A percentile compares a stretch with the other conserved stretches of the same genome.
Conservation (phyloP, 176 grass and related monocot species). For the Avena sativa region DNA sequence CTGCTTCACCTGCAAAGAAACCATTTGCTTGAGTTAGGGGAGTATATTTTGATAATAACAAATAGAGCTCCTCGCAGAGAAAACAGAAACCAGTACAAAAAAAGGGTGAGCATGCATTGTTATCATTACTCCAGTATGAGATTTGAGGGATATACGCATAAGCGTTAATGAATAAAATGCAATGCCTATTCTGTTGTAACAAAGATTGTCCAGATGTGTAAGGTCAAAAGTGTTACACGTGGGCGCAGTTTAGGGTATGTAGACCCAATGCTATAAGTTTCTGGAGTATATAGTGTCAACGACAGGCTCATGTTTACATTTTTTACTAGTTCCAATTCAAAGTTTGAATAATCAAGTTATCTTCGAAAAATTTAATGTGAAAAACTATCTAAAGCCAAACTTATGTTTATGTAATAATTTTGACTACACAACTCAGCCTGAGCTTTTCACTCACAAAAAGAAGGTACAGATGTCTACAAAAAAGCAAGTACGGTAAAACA, state of each 20-base stretch:
- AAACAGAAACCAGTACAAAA: slow-evolving; percentile 19
- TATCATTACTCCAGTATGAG: not conserved
- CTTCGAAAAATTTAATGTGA: not conserved
- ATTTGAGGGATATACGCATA: not conserved
- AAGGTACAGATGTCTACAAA: not conserved
- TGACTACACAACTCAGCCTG: not conserved
- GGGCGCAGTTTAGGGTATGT: not conserved
- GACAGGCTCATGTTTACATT: not conserved
- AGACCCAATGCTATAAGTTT: not conserved
- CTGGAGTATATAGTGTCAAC: not conserved
- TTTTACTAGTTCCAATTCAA: not conserved
- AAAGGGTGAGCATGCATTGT: not conserved
- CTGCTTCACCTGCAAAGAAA: slow-evolving; percentile 68
- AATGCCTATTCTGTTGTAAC: not conserved
- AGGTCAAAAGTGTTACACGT: not conserved
- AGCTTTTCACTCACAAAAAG: not conserved
- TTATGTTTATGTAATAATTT: not conserved
- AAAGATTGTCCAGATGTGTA: not conserved
- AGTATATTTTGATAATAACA: not conserved
- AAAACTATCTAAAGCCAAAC: slow-evolving; percentile 1
- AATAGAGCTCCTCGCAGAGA: slow-evolving; percentile 10
- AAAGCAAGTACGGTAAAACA: not conserved
- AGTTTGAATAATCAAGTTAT: slow-evolving; percentile 21
- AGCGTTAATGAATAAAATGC: not conserved
- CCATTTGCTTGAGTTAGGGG: slow-evolving; percentile 31